A percentile compares a stretch with the other conserved stretches of the same genome.
Conservation (phyloP, 768 basidiomycete species). For the Podaxis sp. region DNA sequence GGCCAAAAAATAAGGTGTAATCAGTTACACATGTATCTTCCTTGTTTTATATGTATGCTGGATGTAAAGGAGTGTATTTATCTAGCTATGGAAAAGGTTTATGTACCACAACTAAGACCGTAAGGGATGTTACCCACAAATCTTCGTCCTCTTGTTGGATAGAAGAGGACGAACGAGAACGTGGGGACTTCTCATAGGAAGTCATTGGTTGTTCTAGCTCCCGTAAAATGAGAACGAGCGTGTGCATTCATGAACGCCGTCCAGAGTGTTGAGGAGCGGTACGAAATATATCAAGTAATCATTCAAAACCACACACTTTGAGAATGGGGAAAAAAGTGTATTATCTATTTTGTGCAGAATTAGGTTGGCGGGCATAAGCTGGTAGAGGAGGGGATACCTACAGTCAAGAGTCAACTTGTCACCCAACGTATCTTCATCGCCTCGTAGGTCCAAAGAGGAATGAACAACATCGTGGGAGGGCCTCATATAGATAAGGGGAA, state of each 20-base stretch:
- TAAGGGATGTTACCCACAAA: slow-evolving; percentile 27
- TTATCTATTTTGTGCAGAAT: not conserved
- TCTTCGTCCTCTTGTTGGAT: slow-evolving; percentile 19
- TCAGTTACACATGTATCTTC: not conserved
- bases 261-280: slow-evolving; percentile 97
- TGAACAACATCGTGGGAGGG: slow-evolving; percentile 29
- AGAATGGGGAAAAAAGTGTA: not conserved
- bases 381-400: not conserved
- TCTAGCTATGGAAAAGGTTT: not conserved
- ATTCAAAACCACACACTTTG: not conserved
- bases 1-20: slow-evolving; percentile 40
- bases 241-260: slow-evolving; percentile 66
- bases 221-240: slow-evolving; percentile 95
- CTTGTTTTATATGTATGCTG: not conserved
- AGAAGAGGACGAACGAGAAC: slow-evolving; percentile 24
- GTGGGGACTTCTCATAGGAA: slow-evolving; percentile 25
- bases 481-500: slow-evolving; percentile 20
- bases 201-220: slow-evolving; percentile 62
- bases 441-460: slow-evolving; percentile 18
- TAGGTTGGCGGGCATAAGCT: slow-evolving; percentile 2
- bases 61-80: not conserved
- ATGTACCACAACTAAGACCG: not conserved
- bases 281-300: not conserved
- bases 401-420: slow-evolving; percentile 17
- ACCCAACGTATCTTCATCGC: slow-evolving; percentile 28